A percentile compares a stretch with the other conserved stretches of the same genome.
These are phyloP conservation scores for Erythrophleum ivorense DNA, from an alignment of 331 rosid genomes.

Conservation along the genomic window DNA sequence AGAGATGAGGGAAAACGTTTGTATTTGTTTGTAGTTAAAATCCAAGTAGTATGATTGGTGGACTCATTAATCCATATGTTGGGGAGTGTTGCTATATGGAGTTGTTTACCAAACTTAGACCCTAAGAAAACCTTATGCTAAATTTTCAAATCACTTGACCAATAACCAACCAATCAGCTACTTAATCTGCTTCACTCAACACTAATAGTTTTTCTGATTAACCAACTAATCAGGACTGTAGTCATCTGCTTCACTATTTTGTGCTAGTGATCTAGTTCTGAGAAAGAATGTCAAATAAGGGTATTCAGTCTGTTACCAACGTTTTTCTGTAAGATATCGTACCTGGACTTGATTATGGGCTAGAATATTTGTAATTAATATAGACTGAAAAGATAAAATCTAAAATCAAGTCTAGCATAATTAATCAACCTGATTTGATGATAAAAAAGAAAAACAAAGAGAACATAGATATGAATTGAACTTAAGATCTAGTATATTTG, in stretches of 20 bases:
- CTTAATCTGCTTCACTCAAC: conserved; percentile 34
- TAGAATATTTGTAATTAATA: too few relatives aligned
- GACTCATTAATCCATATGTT: conserved; percentile 28
- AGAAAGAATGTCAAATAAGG: background rate
- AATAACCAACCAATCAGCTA: conserved; percentile 47
- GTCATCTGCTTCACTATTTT: conserved; percentile 26
- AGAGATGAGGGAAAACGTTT: background rate
- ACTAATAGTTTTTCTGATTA: conserved; percentile 30
- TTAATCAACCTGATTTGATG: too few relatives aligned
- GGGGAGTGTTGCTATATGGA: conserved; percentile 36
- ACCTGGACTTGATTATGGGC: too few relatives aligned
- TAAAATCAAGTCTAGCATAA: too few relatives aligned
- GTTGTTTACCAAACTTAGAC: conserved; percentile 81
- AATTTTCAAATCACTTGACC: conserved; percentile 32
- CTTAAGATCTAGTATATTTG: conserved; percentile 29
- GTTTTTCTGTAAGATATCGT: too few relatives aligned
- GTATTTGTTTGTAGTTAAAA: background rate
- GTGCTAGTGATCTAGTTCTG: background rate
- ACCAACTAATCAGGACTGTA: conserved; percentile 39
- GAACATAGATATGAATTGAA: background rate
- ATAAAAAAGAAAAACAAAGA: background rate
- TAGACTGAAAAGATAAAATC: too few relatives aligned
- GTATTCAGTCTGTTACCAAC: background rate
- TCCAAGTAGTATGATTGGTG: conserved; percentile 37
- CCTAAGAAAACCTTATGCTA: conserved; percentile 45